These are phyloP conservation scores for Trichophyton schoenleinii DNA, from an alignment of 2,329 filamentous ascomycete genomes.

Conservation along the genomic window DNA sequence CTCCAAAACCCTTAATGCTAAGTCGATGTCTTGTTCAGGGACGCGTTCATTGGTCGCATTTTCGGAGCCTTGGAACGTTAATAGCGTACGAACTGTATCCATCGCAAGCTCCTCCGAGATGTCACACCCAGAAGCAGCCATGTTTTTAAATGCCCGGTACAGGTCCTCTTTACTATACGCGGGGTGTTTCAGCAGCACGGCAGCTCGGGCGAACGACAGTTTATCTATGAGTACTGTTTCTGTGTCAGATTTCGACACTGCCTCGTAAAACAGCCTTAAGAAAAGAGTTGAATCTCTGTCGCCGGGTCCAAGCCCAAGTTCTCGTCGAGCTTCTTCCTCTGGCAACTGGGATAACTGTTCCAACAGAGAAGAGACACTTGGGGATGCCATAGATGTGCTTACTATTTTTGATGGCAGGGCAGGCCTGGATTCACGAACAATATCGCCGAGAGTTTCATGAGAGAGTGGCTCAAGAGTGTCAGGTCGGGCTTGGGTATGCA, in stretches of 20 bases:
- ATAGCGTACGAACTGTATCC: slow-evolving; percentile 27
- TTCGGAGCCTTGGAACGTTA: slow-evolving; percentile 17
- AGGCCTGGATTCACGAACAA: background rate
- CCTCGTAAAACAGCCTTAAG: slow-evolving; percentile 29
- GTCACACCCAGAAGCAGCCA: slow-evolving; percentile 24
- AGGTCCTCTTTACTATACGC: slow-evolving; percentile 26
- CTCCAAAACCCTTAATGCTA: slow-evolving; percentile 32
- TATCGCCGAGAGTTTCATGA: background rate
- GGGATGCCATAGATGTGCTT: background rate
- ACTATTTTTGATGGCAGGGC: background rate
- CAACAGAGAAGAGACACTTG: slow-evolving; percentile 16
- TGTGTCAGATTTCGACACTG: slow-evolving; percentile 18
- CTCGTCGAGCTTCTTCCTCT: slow-evolving; percentile 19
- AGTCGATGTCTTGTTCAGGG: slow-evolving; percentile 20
- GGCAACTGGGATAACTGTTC: slow-evolving; percentile 21
- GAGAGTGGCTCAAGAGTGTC: background rate
- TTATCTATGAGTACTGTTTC: slow-evolving; percentile 20
- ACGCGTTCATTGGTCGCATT: slow-evolving; percentile 12
- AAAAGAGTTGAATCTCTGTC: slow-evolving; percentile 33
- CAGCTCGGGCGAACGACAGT: slow-evolving; percentile 29
- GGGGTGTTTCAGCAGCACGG: slow-evolving; percentile 27
- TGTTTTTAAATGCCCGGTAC: slow-evolving; percentile 23
- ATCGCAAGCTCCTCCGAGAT: slow-evolving; percentile 26
- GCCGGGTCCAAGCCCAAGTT: slow-evolving; percentile 27
- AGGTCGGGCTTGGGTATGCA: background rate